These are phyloP conservation scores for Trametes polyzona DNA, from an alignment of 1,284 basidiomycete genomes.

Conservation along the genomic window DNA sequence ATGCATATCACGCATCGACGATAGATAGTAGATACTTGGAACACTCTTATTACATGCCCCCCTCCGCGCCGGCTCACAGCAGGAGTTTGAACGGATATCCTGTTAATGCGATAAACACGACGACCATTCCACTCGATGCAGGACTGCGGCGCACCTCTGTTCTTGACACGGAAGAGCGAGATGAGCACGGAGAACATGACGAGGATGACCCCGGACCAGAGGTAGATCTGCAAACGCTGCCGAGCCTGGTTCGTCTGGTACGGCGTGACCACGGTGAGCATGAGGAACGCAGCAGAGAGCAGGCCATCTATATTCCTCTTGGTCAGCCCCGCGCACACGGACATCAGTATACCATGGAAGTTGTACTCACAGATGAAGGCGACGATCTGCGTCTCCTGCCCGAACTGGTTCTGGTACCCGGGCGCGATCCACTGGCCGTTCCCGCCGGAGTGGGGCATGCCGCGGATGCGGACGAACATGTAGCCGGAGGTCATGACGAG, in stretches of 20 bases:
- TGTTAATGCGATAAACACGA: conserved; percentile 33
- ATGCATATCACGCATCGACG: conserved; percentile 18
- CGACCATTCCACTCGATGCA: conserved; percentile 1
- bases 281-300: conserved; percentile 81
- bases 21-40: conserved; percentile 27
- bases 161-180: conserved; percentile 92
- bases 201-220: conserved; percentile 86
- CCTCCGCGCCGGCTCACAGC: conserved; percentile 39
- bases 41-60: conserved; percentile 23
- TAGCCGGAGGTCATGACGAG: conserved; percentile 89
- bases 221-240: conserved; percentile 86
- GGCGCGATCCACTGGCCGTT: conserved; percentile 82
- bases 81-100: conserved; percentile 82
- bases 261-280: conserved; percentile 84
- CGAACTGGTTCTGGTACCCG: conserved; percentile 91
- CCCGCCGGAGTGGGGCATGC: conserved; percentile 71
- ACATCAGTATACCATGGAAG: neutral
- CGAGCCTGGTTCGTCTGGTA: conserved; percentile 73
- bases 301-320: conserved; percentile 70
- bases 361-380: conserved; percentile 78
- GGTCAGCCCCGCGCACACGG: conserved; percentile 1
- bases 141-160: conserved; percentile 73
- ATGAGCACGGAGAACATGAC: conserved; percentile 89
- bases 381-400: conserved; percentile 92
- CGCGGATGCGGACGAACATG: conserved; percentile 97